Base-by-base conservation (phyloP, 192 early-diverging fungal genomes). In the Kappamyces sp. region DNA sequence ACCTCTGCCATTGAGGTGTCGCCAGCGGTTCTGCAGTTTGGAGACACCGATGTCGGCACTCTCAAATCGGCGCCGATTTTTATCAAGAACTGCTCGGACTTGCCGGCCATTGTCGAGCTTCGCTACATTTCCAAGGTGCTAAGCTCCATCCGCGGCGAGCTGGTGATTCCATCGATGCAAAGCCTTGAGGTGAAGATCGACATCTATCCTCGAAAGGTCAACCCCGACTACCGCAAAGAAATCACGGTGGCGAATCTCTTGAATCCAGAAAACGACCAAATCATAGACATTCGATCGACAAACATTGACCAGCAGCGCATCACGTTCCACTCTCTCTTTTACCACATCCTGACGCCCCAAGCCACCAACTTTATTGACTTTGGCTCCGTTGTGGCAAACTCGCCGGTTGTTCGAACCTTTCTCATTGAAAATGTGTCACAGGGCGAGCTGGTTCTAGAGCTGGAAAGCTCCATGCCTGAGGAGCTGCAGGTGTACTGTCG, bases 291-390 rank as follows among this genome's bases (percentile, higher is more conserved):
- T 15, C 82, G 85, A 47, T 92, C 92, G 48, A 91, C 84, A 6
- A 95, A 98, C 59, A 90, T 98, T 51, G 96, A 98, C 75, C 90
- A 93, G 63, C 88, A 93, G 58, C 80, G 90, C n/a, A 88, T 98
- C 39, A 97, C 96, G 0, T 96, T 92, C 69, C 96, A 98, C 70
- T 93, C 92, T 7, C 63, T 98, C 31, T 98, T 95, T 50, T 98
- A 98, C 74, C 81, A 91, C 62, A 90, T 87, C 65, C 73, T 88
- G 49, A 95, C 79, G 39, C 81, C 86, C n/a, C 84, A 79, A 50
- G 89, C 90, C 40, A 79, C 92, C 13, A 94, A 98, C 77, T 97
- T 91, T 70, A 66, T 98, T 40, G 94, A 98, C 68, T 97, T 97
- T 75, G 96, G 96, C 3, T 72, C 84, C 0, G 88, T 92, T 3